These are phyloP conservation scores for Colletotrichum gloeosporioides DNA, from an alignment of 2,329 filamentous ascomycete species.

Conservation along the genomic window DNA sequence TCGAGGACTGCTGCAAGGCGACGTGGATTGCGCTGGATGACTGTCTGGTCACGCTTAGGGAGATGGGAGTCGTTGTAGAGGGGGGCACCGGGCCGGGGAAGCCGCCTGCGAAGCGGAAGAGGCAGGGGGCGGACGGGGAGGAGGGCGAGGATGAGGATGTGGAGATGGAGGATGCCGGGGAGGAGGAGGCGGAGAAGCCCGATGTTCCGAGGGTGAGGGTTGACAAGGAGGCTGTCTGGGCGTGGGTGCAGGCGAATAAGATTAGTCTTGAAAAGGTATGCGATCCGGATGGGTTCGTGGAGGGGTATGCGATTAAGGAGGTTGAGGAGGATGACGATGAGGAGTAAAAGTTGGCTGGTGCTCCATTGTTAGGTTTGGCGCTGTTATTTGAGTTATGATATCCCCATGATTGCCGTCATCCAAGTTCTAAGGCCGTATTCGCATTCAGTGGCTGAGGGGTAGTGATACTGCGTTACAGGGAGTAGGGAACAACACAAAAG, in stretches of 20 bases:
- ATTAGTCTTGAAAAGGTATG: slow-evolving; percentile 72
- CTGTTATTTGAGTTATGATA: not conserved
- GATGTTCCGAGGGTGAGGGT: slow-evolving; percentile 54
- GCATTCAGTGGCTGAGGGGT: not conserved
- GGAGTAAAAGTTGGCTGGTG: not conserved
- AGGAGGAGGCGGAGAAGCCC: slow-evolving; percentile 25
- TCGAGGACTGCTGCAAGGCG: slow-evolving; percentile 74
- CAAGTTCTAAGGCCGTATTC: not conserved
- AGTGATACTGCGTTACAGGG: too few relatives aligned
- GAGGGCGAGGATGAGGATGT: slow-evolving; percentile 27
- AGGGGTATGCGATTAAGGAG: slow-evolving; percentile 64
- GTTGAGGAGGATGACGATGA: slow-evolving; percentile 38
- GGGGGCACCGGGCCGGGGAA: slow-evolving; percentile 53
- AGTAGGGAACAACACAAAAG: too few relatives aligned
- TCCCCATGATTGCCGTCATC: not conserved
- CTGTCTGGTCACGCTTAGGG: slow-evolving; percentile 76
- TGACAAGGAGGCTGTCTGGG: slow-evolving; percentile 62
- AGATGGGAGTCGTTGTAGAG: slow-evolving; percentile 77
- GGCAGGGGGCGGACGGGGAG: slow-evolving; percentile 1
- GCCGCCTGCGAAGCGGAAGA: slow-evolving; percentile 21
- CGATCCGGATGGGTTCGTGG: slow-evolving; percentile 76
- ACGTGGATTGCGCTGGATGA: slow-evolving; percentile 90
- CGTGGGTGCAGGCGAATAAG: slow-evolving; percentile 68
- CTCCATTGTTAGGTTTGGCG: not conserved
- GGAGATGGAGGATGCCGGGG: slow-evolving; percentile 24